A percentile compares a stretch with the other conserved stretches of the same genome.
These are phyloP conservation scores for Cystobasidiaceae sp. DNA, from an alignment of 1,284 basidiomycete genomes.

Conservation along the genomic window DNA sequence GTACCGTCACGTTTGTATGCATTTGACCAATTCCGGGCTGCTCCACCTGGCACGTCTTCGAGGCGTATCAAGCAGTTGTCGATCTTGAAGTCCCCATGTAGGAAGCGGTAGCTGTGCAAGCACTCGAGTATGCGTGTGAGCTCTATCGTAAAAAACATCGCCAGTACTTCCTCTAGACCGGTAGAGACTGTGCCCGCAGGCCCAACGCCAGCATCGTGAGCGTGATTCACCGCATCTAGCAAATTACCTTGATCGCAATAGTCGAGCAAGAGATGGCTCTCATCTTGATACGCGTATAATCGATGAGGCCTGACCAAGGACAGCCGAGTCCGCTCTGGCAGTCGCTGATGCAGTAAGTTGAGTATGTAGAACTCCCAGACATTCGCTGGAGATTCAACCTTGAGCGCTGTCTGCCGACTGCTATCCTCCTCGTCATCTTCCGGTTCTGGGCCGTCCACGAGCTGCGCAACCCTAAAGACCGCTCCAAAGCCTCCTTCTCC, in stretches of 20 bases:
- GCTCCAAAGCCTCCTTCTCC: slow-evolving; percentile 96
- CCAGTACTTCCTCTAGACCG: slow-evolving; percentile 81
- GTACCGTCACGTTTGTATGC: slow-evolving; percentile 69
- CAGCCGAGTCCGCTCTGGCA: slow-evolving; percentile 56
- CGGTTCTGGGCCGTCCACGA: slow-evolving; percentile 54
- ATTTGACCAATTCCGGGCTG: slow-evolving; percentile 61
- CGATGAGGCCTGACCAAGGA: slow-evolving; percentile 62
- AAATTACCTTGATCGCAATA: slow-evolving; percentile 87
- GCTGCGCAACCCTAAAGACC: slow-evolving; percentile 61
- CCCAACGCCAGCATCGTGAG: slow-evolving; percentile 60
- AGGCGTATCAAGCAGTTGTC: slow-evolving; percentile 94
- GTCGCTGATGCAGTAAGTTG: slow-evolving; percentile 63
- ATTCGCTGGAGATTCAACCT: slow-evolving; percentile 82
- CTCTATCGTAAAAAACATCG: slow-evolving; percentile 92
- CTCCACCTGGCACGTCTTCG: slow-evolving; percentile 67
- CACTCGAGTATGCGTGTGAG: slow-evolving; percentile 75
- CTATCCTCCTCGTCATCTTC: slow-evolving; percentile 59
- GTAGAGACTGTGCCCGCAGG: slow-evolving; percentile 44
- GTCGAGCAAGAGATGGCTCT: slow-evolving; percentile 84
- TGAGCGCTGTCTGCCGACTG: slow-evolving; percentile 69
- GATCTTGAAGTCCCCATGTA: slow-evolving; percentile 98
- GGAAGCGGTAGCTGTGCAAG: slow-evolving; percentile 73
- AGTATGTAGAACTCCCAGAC: slow-evolving; percentile 92
- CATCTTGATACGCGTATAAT: slow-evolving; percentile 77
- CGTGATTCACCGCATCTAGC: slow-evolving; percentile 85